These are phyloP conservation scores for Xylaria castorea DNA, from an alignment of 495 filamentous ascomycete species.

Conservation along the genomic window DNA sequence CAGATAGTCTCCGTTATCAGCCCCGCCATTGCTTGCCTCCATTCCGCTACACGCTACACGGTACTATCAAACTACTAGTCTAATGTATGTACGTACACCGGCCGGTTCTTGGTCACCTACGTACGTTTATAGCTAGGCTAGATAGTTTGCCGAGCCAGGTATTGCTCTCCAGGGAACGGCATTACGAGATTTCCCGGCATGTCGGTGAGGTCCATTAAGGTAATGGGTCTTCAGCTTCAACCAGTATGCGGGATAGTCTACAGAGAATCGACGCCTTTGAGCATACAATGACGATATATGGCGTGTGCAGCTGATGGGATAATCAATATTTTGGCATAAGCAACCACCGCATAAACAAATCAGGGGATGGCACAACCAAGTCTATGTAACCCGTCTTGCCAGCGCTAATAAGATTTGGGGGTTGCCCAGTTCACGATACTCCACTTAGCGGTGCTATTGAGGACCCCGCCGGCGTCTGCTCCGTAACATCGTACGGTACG, in stretches of 20 bases:
- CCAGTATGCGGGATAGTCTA: not conserved
- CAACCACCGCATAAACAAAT: slow-evolving; percentile 5
- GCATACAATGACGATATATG: not conserved
- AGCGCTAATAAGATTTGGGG: slow-evolving; percentile 4
- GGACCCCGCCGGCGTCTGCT: slow-evolving; percentile 17
- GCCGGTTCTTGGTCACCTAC: slow-evolving; percentile 16
- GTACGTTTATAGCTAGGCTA: slow-evolving; percentile 11
- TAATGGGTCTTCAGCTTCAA: not conserved
- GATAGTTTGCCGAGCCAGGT: slow-evolving; percentile 7
- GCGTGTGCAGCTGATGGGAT: not conserved
- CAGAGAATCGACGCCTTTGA: not conserved
- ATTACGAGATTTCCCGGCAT: not conserved
- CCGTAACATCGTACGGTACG: slow-evolving; percentile 2
- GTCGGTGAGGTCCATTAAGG: not conserved
- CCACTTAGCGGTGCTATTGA: slow-evolving; percentile 17
- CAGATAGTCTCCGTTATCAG: slow-evolving; percentile 7
- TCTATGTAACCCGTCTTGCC: slow-evolving; percentile 16
- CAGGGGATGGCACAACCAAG: not conserved
- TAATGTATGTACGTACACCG: not conserved
- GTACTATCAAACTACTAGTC: not conserved
- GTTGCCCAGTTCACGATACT: slow-evolving; percentile 17
- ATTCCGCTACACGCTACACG: not conserved
- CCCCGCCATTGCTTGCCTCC: slow-evolving; percentile 12
- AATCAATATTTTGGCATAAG: not conserved
- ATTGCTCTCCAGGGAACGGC: not conserved